phyloP scores from a whole-genome alignment of 140 eudicot genomes.

The Senecio squalidus region DNA sequence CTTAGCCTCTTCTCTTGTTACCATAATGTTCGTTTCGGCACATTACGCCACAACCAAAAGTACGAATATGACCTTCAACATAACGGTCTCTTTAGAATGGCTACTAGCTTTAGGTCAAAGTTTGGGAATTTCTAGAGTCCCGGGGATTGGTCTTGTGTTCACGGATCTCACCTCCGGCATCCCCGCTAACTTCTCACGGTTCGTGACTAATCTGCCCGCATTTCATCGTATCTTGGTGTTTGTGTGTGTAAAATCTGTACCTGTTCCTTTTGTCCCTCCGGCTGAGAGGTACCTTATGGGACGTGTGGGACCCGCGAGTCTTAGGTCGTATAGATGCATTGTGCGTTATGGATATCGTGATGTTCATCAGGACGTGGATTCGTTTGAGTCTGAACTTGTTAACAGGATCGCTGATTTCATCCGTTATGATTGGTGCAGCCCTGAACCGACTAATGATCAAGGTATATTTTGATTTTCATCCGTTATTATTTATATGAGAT shows the following conservation, averaged over 20 bases:
- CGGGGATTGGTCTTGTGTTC: conserved; percentile 83
- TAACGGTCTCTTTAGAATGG: conserved; percentile 82
- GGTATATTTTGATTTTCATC: conserved; percentile 12
- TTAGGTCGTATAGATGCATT: conserved; percentile 63
- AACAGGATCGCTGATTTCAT: conserved; percentile 67
- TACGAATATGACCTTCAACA: conserved; percentile 67
- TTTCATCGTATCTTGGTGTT: conserved; percentile 80
- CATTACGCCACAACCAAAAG: conserved; percentile 77
- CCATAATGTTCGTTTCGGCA: conserved; percentile 76
- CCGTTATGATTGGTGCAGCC: conserved; percentile 37
- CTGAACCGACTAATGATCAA: conserved; percentile 18
- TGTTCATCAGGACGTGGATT: conserved; percentile 59
- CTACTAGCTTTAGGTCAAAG: conserved; percentile 64
- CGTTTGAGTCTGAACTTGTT: conserved; percentile 68
- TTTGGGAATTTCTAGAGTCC: conserved; percentile 73
- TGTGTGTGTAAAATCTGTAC: conserved; percentile 63
- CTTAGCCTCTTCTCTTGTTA: conserved; percentile 40
- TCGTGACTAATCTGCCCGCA: conserved; percentile 83
- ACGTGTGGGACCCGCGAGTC: conserved; percentile 66
- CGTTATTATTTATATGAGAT: not conserved
- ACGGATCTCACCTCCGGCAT: conserved; percentile 72
- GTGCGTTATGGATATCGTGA: conserved; percentile 78
- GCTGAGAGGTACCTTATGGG: conserved; percentile 68
- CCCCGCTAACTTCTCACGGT: conserved; percentile 85
- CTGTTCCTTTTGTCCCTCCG: conserved; percentile 60